These are phyloP conservation scores for Ceratocystis ficicola DNA, from an alignment of 2,329 filamentous ascomycete species.

Conservation along the genomic window DNA sequence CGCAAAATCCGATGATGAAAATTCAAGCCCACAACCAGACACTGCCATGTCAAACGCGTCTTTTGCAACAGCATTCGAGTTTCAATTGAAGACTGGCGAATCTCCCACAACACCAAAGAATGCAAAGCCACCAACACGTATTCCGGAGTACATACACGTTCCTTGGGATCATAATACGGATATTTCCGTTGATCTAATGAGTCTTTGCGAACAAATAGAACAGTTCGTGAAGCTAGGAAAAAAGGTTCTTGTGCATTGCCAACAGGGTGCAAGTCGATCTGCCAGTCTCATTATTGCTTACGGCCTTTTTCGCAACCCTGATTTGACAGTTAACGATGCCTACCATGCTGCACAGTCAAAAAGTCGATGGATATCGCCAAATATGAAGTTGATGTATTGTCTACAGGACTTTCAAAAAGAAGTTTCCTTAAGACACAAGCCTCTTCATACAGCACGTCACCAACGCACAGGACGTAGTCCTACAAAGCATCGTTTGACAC, in stretches of 20 bases:
- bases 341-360: slow-evolving; percentile 70
- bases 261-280: slow-evolving; percentile 74
- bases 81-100: slow-evolving; percentile 25
- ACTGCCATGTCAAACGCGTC: slow-evolving; percentile 47
- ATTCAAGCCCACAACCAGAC: slow-evolving; percentile 37
- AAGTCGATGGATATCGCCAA: slow-evolving; percentile 79
- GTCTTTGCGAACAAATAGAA: slow-evolving; percentile 64
- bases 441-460: slow-evolving; percentile 37
- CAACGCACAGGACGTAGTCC: slow-evolving; percentile 42
- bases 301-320: slow-evolving; percentile 65
- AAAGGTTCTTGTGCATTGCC: slow-evolving; percentile 70
- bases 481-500: slow-evolving; percentile 47
- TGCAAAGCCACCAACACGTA: slow-evolving; percentile 32
- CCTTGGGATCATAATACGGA: slow-evolving; percentile 84
- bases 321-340: slow-evolving; percentile 67
- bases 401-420: slow-evolving; percentile 68
- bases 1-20: slow-evolving; percentile 27
- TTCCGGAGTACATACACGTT: slow-evolving; percentile 74
- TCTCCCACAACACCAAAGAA: slow-evolving; percentile 48
- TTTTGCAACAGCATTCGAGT: slow-evolving; percentile 29
- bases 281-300: slow-evolving; percentile 80
- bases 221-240: slow-evolving; percentile 59
- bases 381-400: slow-evolving; percentile 87
- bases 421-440: slow-evolving; percentile 39
- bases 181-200: slow-evolving; percentile 64